phyloP scores from a whole-genome alignment of 768 basidiomycete species.

The Russula emetica region DNA sequence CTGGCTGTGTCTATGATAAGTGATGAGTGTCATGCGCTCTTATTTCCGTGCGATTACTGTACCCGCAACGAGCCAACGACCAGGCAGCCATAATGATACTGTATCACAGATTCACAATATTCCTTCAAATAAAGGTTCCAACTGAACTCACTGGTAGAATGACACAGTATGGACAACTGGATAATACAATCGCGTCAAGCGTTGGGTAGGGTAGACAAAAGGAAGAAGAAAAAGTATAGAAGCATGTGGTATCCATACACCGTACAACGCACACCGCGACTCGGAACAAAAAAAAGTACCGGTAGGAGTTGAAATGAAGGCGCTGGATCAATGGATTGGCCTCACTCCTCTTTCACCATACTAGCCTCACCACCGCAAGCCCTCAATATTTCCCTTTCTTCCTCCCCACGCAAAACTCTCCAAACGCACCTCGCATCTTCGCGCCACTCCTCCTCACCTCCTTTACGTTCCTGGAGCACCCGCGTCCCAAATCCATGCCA shows the following conservation, averaged over 20 bases:
- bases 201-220: too few relatives aligned
- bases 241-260: background rate
- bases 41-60: too few relatives aligned
- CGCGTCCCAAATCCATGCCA: constrained; percentile 10
- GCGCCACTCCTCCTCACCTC: constrained; percentile 11
- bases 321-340: background rate
- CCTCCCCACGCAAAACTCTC: constrained; percentile 23
- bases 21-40: too few relatives aligned
- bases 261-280: background rate
- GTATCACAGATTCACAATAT: too few relatives aligned
- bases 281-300: background rate
- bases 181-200: too few relatives aligned
- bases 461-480: background rate
- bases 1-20: too few relatives aligned
- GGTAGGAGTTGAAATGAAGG: background rate
- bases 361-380: background rate
- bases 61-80: too few relatives aligned
- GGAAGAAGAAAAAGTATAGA: background rate
- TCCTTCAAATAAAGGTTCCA: too few relatives aligned
- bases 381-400: constrained; percentile 16
- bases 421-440: constrained; percentile 25
- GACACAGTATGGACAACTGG: too few relatives aligned
- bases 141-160: too few relatives aligned
- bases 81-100: too few relatives aligned
- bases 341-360: constrained; percentile 16